Percentiles rank a stretch among this genome's conserved stretches.
Evolutionary conservation across 2,329 filamentous ascomycete species (phyloP).

Genomic region (Didymella pomorum): DNA sequence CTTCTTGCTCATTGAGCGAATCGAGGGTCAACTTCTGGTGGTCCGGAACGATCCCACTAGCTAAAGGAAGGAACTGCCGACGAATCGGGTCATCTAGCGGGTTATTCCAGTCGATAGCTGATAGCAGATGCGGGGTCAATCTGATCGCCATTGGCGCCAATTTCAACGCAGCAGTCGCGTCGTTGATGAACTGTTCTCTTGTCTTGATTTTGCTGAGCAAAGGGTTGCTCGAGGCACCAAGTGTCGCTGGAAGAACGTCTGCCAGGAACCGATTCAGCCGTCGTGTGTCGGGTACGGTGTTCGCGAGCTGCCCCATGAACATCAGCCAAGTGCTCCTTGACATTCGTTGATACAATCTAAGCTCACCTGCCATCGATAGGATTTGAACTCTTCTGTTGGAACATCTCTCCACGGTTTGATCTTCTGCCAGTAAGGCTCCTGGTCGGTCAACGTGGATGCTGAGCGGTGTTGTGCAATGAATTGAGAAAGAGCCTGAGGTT

Average conservation of each 20-base stretch:
- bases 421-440: conserved; percentile 59
- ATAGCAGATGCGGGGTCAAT: conserved; percentile 67
- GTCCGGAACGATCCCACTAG: conserved; percentile 62
- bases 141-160: conserved; percentile 67
- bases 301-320: conserved; percentile 51
- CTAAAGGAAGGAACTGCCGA: conserved; percentile 67
- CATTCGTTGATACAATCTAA: not conserved
- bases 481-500: not conserved
- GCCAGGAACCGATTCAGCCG: conserved; percentile 61
- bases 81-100: conserved; percentile 67
- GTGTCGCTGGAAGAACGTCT: conserved; percentile 58
- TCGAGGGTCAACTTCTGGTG: conserved; percentile 65
- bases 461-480: conserved; percentile 12
- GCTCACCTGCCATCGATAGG: conserved; percentile 64
- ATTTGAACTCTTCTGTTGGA: conserved; percentile 59
- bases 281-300: conserved; percentile 59
- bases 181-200: conserved; percentile 62
- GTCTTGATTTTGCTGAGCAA: conserved; percentile 53
- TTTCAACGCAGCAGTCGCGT: conserved; percentile 62
- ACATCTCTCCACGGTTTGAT: conserved; percentile 61
- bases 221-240: conserved; percentile 52
- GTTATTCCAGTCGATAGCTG: conserved; percentile 66
- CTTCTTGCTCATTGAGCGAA: conserved; percentile 65
- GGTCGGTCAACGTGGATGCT: conserved; percentile 23
- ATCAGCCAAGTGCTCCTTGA: not conserved